phyloP scores from a whole-genome alignment of 1,284 basidiomycete genomes.

The Pulchroboletus neoregius region DNA sequence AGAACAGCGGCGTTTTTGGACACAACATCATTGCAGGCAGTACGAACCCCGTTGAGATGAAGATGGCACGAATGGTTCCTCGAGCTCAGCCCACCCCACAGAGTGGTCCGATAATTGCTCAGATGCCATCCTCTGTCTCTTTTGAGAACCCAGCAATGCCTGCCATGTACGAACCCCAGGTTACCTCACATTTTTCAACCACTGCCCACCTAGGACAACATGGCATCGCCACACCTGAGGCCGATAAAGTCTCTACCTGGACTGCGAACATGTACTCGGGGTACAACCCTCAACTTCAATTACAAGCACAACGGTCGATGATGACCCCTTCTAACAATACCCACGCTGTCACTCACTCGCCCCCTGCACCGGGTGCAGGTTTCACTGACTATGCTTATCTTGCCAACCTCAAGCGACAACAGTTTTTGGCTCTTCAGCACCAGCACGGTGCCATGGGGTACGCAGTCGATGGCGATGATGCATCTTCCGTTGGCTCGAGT shows the following conservation, averaged over 20 bases:
- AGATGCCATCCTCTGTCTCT: slow-evolving; percentile 31
- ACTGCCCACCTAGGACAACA: slow-evolving; percentile 22
- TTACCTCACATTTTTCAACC: slow-evolving; percentile 18
- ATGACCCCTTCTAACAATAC: slow-evolving; percentile 36
- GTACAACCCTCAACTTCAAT: slow-evolving; percentile 31
- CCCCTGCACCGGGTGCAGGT: slow-evolving; percentile 13
- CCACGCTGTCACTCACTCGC: slow-evolving; percentile 25
- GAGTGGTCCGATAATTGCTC: slow-evolving; percentile 29
- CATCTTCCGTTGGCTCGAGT: slow-evolving; percentile 39
- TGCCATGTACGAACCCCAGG: slow-evolving; percentile 31
- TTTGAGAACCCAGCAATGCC: slow-evolving; percentile 35
- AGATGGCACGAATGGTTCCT: slow-evolving; percentile 26
- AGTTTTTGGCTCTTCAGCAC: slow-evolving; percentile 31
- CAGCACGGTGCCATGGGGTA: slow-evolving; percentile 25
- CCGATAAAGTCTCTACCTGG: slow-evolving; percentile 33
- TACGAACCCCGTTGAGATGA: slow-evolving; percentile 23
- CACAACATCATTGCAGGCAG: slow-evolving; percentile 25
- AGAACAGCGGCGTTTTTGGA: slow-evolving; percentile 21
- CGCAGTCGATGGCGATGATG: slow-evolving; percentile 40
- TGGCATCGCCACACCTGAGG: slow-evolving; percentile 18
- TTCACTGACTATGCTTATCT: slow-evolving; percentile 34
- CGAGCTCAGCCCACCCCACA: slow-evolving; percentile 20
- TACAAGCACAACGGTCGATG: slow-evolving; percentile 27
- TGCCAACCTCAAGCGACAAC: slow-evolving; percentile 35
- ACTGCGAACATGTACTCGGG: slow-evolving; percentile 32